Percentiles rank a stretch among this genome's conserved stretches.
phyloP scores from a whole-genome alignment of 176 grass and related monocot species.

The Themeda triandra region DNA sequence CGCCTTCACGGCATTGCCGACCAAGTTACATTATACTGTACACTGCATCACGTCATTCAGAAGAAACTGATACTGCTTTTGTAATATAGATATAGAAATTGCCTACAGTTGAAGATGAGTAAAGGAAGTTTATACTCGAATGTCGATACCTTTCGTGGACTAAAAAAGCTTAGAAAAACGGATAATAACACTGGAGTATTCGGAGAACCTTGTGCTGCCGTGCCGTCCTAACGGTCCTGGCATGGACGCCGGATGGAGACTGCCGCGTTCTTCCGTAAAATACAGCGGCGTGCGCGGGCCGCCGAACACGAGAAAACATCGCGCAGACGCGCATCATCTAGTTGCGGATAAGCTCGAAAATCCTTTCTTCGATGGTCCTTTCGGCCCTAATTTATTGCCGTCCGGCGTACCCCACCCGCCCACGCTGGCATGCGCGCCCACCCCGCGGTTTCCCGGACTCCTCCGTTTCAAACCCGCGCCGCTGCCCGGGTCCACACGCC shows the following conservation, averaged over 20 bases:
- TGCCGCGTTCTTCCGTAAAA: constrained; percentile 24
- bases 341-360: constrained; percentile 40
- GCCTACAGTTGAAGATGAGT: neutral
- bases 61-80: neutral
- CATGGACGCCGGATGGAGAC: constrained; percentile 25
- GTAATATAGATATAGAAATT: neutral
- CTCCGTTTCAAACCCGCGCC: neutral
- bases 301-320: neutral
- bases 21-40: neutral
- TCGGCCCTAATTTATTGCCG: constrained; percentile 21
- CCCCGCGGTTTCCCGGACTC: neutral
- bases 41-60: neutral
- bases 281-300: constrained; percentile 29
- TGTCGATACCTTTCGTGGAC: neutral
- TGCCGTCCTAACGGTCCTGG: neutral
- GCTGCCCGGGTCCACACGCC: constrained; percentile 21
- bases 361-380: neutral
- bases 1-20: constrained; percentile 19
- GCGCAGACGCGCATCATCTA: constrained; percentile 10
- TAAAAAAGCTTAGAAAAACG: neutral
- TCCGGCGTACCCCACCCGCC: neutral
- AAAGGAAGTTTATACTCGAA: neutral
- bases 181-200: neutral
- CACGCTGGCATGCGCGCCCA: constrained; percentile 22
- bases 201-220: constrained; percentile 4